Conservation (phyloP, 2,329 filamentous ascomycete species). For the Endoconidiophora laricicola region DNA sequence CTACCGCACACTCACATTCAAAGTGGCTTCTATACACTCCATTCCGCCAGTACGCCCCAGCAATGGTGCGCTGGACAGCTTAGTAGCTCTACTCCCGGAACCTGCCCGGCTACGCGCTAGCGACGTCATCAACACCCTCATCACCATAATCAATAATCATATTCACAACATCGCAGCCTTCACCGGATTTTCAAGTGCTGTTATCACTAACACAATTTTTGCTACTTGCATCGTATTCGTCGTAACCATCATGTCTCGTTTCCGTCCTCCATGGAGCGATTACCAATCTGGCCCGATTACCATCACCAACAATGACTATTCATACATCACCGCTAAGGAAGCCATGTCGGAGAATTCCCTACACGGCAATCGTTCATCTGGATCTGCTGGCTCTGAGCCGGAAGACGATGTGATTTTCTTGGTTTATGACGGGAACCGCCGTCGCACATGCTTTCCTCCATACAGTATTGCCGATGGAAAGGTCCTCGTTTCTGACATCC, state of each 20-base stretch:
- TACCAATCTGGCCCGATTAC: slow-evolving; percentile 25
- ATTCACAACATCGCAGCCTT: slow-evolving; percentile 35
- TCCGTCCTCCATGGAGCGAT: slow-evolving; percentile 30
- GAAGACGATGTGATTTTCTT: slow-evolving; percentile 8
- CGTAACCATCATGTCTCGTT: slow-evolving; percentile 30
- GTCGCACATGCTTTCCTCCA: slow-evolving; percentile 38
- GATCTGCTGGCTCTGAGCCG: background rate
- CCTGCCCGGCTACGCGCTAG: slow-evolving; percentile 37
- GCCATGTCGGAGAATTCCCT: slow-evolving; percentile 26
- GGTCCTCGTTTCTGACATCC: slow-evolving; percentile 47
- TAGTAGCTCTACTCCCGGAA: slow-evolving; percentile 32
- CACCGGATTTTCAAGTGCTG: slow-evolving; percentile 30
- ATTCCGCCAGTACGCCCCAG: slow-evolving; percentile 22
- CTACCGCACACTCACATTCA: slow-evolving; percentile 17
- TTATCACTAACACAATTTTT: slow-evolving; percentile 31
- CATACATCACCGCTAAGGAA: slow-evolving; percentile 69
- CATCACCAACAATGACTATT: slow-evolving; percentile 61
- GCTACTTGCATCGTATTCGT: slow-evolving; percentile 28
- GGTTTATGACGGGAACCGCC: slow-evolving; percentile 1
- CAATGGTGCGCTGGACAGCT: slow-evolving; percentile 35
- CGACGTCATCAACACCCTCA: slow-evolving; percentile 15
- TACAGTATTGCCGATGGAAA: slow-evolving; percentile 62
- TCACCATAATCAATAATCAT: slow-evolving; percentile 26
- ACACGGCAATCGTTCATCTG: slow-evolving; percentile 10
- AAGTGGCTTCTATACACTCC: slow-evolving; percentile 45